Evolutionary conservation across 2,329 filamentous ascomycete genomes (phyloP).

Genomic region (Tetracladium maxilliforme): DNA sequence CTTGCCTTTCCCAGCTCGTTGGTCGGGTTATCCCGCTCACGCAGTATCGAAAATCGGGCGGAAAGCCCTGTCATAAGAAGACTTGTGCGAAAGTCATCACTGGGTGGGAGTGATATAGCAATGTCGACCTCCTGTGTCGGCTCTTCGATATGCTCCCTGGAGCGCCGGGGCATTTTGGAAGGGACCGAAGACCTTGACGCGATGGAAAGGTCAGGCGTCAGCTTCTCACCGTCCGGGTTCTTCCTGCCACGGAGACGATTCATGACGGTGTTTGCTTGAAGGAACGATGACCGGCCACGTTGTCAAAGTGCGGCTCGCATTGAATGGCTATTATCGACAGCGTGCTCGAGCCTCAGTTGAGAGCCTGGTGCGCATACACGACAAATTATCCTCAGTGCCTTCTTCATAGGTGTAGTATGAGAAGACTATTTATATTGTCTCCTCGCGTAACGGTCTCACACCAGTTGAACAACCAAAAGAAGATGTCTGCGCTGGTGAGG

Average conservation of each 20-base stretch:
- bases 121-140: slow-evolving; percentile 59
- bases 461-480: no score
- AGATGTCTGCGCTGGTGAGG: no score
- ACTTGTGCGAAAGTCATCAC: slow-evolving; percentile 88
- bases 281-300: no score
- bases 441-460: no score
- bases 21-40: slow-evolving; percentile 83
- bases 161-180: slow-evolving; percentile 42
- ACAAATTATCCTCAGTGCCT: no score
- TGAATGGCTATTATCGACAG: no score
- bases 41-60: slow-evolving; percentile 89
- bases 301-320: no score
- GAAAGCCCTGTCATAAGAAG: slow-evolving; percentile 91
- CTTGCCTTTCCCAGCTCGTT: slow-evolving; percentile 87
- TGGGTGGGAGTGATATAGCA: slow-evolving; percentile 57
- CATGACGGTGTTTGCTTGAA: no score
- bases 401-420: no score
- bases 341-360: no score
- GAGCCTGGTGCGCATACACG: no score
- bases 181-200: slow-evolving; percentile 37
- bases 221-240: slow-evolving; percentile 48
- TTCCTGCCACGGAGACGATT: slow-evolving; percentile 67
- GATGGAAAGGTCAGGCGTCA: slow-evolving; percentile 29
- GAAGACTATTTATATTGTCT: no score
- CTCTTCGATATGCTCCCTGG: slow-evolving; percentile 33